phyloP scores from a whole-genome alignment of 2,329 filamentous ascomycete species.

The Aspergillus sp. region DNA sequence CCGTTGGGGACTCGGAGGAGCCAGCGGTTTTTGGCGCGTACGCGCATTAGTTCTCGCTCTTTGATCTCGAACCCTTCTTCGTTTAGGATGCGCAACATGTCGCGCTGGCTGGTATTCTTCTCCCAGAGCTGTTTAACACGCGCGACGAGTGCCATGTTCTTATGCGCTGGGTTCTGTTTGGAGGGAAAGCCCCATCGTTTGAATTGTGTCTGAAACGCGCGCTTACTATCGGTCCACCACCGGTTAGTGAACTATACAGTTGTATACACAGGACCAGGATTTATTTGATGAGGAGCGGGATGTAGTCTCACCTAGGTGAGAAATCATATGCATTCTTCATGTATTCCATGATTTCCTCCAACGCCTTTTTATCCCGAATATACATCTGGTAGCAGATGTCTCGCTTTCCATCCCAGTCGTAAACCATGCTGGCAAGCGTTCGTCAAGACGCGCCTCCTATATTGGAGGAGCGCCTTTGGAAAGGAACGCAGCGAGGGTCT shows the following conservation, averaged over 20 bases:
- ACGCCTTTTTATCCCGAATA: slow-evolving; percentile 68
- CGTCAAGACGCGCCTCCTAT: slow-evolving; percentile 20
- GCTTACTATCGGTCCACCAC: slow-evolving; percentile 51
- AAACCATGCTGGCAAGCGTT: slow-evolving; percentile 42
- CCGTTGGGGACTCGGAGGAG: slow-evolving; percentile 61
- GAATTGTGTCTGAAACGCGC: slow-evolving; percentile 73
- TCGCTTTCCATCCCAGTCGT: slow-evolving; percentile 66
- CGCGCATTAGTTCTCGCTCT: slow-evolving; percentile 65
- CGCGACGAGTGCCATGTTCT: slow-evolving; percentile 63
- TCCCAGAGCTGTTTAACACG: slow-evolving; percentile 78
- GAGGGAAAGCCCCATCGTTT: slow-evolving; percentile 75
- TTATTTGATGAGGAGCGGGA: not conserved
- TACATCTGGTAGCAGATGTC: slow-evolving; percentile 69
- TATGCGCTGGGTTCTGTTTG: slow-evolving; percentile 70
- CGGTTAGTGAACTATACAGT: not conserved
- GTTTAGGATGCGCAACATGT: slow-evolving; percentile 69
- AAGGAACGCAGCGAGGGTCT: slow-evolving; percentile 6
- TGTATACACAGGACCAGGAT: not conserved
- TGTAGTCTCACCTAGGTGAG: slow-evolving; percentile 60
- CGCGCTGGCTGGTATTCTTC: slow-evolving; percentile 65
- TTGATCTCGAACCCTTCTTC: slow-evolving; percentile 72
- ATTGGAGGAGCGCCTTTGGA: slow-evolving; percentile 25
- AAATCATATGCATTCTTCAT: slow-evolving; percentile 66
- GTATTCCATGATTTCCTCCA: slow-evolving; percentile 72
- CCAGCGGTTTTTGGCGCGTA: slow-evolving; percentile 68